These are phyloP conservation scores for Punctularia strigosozonata DNA, from an alignment of 768 basidiomycete genomes.

Conservation along the genomic window DNA sequence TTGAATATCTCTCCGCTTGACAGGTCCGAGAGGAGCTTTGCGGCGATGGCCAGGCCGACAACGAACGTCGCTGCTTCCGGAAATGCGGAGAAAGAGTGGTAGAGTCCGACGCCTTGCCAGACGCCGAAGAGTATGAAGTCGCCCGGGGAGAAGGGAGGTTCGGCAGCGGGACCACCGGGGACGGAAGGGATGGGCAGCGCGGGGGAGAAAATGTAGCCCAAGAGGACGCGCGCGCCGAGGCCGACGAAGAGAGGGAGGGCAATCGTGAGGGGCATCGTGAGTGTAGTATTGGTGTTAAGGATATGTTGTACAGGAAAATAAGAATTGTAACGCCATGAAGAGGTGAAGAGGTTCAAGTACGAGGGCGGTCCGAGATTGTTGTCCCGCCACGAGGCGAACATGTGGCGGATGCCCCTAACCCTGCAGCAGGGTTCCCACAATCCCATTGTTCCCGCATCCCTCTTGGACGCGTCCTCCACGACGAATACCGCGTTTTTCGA, in stretches of 20 bases:
- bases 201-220: conserved; percentile 41
- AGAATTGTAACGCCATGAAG: conserved; percentile 3
- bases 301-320: conserved; percentile 4
- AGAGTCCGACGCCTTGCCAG: conserved; percentile 67
- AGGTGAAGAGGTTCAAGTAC: neutral
- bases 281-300: neutral
- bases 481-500: no score
- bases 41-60: conserved; percentile 42
- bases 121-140: conserved; percentile 58
- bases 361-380: no score
- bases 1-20: conserved; percentile 37
- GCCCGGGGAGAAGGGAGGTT: conserved; percentile 34
- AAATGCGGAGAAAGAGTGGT: conserved; percentile 47
- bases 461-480: no score
- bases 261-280: conserved; percentile 33
- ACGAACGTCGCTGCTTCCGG: conserved; percentile 43
- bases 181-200: no score
- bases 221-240: conserved; percentile 58
- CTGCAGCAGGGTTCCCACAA: no score
- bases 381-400: no score
- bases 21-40: conserved; percentile 58
- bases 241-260: conserved; percentile 64
- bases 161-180: conserved; percentile 19
- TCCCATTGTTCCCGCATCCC: no score
- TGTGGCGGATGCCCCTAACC: no score